phyloP scores from a whole-genome alignment of 73 alveolate species.

The Paramecium sonneborni region DNA sequence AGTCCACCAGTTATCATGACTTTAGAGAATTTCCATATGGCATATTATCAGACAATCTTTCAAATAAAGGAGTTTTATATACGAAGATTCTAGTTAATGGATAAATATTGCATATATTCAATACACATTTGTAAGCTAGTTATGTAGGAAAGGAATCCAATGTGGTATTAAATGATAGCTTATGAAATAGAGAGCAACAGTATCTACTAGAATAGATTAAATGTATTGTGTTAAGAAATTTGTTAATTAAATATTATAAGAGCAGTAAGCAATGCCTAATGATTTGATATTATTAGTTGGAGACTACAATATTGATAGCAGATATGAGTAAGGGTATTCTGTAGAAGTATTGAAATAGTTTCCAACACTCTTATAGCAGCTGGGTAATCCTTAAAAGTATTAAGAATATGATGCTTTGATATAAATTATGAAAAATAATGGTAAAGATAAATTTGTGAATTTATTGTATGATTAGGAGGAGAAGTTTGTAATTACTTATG shows the following conservation, averaged over 20 bases:
- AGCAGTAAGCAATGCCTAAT: conserved; percentile 53
- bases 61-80: conserved; percentile 87
- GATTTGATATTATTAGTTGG: conserved; percentile 80
- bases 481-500: conserved; percentile 75
- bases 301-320: conserved; percentile 87
- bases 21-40: conserved; percentile 80
- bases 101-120: conserved; percentile 79
- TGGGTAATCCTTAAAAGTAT: conserved; percentile 56
- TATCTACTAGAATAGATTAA: conserved; percentile 72
- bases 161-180: conserved; percentile 27
- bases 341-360: conserved; percentile 45
- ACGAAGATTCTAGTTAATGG: conserved; percentile 79
- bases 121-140: conserved; percentile 90
- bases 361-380: conserved; percentile 57
- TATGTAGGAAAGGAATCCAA: conserved; percentile 72
- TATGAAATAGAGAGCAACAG: conserved; percentile 74
- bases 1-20: conserved; percentile 68
- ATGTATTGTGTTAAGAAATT: conserved; percentile 70
- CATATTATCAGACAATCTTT: conserved; percentile 79
- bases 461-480: conserved; percentile 72
- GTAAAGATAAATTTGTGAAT: conserved; percentile 79
- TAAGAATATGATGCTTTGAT: conserved; percentile 73
- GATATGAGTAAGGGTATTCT: conserved; percentile 55
- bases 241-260: conserved; percentile 67
- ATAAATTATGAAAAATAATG: conserved; percentile 69